A percentile compares a stretch with the other conserved stretches of the same genome.
These are phyloP conservation scores for Flaveria brownii DNA, from an alignment of 129 eudicot genomes.

Conservation along the genomic window DNA sequence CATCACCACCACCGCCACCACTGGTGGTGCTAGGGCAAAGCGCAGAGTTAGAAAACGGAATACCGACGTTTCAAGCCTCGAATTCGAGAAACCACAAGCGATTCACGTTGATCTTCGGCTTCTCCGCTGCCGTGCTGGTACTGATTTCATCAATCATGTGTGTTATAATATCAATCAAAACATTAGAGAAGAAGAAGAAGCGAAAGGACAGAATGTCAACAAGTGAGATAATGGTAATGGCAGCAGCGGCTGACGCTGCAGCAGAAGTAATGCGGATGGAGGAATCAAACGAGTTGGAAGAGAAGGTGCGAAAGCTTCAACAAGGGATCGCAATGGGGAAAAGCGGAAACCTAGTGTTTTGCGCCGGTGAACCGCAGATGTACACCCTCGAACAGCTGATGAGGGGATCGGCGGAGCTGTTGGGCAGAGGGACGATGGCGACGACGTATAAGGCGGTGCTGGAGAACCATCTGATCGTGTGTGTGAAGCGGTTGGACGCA, in stretches of 20 bases:
- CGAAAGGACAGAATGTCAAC: conserved; percentile 16
- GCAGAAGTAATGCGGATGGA: conserved; percentile 77
- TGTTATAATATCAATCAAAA: conserved; percentile 31
- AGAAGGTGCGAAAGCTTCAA: conserved; percentile 63
- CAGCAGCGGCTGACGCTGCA: conserved; percentile 53
- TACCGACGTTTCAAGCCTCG: conserved; percentile 7
- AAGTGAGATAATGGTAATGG: conserved; percentile 38
- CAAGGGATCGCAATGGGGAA: conserved; percentile 50
- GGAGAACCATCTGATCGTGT: conserved; percentile 69
- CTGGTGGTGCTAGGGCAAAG: conserved; percentile 29
- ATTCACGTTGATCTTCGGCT: conserved; percentile 44
- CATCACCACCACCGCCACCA: conserved; percentile 23
- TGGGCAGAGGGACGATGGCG: conserved; percentile 77
- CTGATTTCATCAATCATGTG: conserved; percentile 41
- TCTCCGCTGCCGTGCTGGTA: conserved; percentile 38
- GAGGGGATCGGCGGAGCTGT: conserved; percentile 78
- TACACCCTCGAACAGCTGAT: conserved; percentile 80
- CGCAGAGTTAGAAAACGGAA: conserved; percentile 32
- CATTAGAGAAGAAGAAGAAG: conserved; percentile 22
- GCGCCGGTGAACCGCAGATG: conserved; percentile 69
- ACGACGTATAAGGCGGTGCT: conserved; percentile 86
- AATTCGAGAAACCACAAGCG: conserved; percentile 29
- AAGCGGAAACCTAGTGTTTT: conserved; percentile 72
- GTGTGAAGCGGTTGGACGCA: conserved; percentile 78
- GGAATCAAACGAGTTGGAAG: conserved; percentile 69